Percentiles rank a stretch among this genome's conserved stretches.
Evolutionary conservation across 2,329 filamentous ascomycete genomes (phyloP).

Genomic region (Aspergillus sp.): DNA sequence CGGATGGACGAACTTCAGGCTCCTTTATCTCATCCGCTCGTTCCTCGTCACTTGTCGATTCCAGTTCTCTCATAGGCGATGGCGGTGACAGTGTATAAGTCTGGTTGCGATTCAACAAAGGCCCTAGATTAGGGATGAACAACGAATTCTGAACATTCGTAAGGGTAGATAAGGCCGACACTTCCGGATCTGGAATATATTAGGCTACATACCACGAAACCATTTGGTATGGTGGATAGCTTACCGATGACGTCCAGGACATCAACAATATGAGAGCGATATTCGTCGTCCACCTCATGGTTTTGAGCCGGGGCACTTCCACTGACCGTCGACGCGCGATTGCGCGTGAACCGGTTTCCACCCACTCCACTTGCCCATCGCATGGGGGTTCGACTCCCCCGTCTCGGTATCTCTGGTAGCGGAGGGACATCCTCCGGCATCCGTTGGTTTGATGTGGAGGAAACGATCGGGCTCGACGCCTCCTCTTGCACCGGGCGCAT

Average conservation of each 20-base stretch:
- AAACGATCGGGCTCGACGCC: conserved; percentile 19
- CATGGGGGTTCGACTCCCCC: conserved; percentile 25
- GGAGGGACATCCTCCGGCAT: conserved; percentile 18
- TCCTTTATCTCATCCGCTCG: conserved; percentile 24
- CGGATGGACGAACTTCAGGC: conserved; percentile 29
- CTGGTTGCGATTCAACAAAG: conserved; percentile 72
- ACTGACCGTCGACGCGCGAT: conserved; percentile 36
- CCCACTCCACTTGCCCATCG: conserved; percentile 38
- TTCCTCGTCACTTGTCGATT: conserved; percentile 28
- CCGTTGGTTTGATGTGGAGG: conserved; percentile 12
- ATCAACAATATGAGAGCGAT: conserved; percentile 65
- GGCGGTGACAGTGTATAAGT: conserved; percentile 71
- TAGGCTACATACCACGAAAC: background rate
- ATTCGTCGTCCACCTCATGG: conserved; percentile 46
- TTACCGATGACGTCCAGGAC: conserved; percentile 68
- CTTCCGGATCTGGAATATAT: conserved; percentile 69
- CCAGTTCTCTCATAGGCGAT: conserved; percentile 29
- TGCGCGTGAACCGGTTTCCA: conserved; percentile 34
- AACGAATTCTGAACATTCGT: conserved; percentile 90
- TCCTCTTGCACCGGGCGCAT: conserved; percentile 42
- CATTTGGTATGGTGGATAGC: conserved; percentile 26
- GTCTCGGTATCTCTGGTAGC: conserved; percentile 21
- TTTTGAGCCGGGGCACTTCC: conserved; percentile 22
- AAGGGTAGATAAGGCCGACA: conserved; percentile 77
- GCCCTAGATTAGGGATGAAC: conserved; percentile 79